phyloP scores from a whole-genome alignment of 345 rosid genomes.

The Salix brachista region DNA sequence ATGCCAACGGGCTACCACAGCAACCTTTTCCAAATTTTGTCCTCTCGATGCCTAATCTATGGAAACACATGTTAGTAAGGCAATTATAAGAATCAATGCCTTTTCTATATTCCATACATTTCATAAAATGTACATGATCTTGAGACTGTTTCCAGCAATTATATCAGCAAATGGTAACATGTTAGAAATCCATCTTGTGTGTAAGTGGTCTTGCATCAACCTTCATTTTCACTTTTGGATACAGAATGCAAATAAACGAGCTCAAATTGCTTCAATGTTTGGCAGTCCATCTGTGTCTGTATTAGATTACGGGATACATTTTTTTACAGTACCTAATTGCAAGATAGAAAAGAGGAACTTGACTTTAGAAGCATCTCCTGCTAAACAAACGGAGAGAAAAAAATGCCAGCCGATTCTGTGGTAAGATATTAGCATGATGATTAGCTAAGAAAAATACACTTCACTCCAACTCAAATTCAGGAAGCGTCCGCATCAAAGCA shows the following conservation, averaged over 20 bases:
- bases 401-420: neutral
- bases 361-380: neutral
- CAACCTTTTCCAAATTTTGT: too few species aligned
- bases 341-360: neutral
- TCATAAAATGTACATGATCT: neutral
- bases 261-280: neutral
- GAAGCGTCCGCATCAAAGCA: slow-evolving; percentile 10
- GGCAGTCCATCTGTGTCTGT: neutral
- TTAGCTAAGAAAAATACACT: neutral
- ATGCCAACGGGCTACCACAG: neutral
- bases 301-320: neutral
- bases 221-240: neutral
- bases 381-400: neutral
- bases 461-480: slow-evolving; percentile 46
- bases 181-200: neutral
- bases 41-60: neutral
- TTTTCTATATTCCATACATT: neutral
- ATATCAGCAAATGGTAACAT: neutral
- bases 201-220: neutral
- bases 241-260: neutral
- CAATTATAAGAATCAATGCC: neutral
- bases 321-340: neutral
- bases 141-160: neutral
- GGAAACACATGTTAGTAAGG: neutral
- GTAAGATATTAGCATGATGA: neutral